Base-by-base conservation (phyloP, 2,329 filamentous ascomycete genomes). In the Monosporascus ibericus region DNA sequence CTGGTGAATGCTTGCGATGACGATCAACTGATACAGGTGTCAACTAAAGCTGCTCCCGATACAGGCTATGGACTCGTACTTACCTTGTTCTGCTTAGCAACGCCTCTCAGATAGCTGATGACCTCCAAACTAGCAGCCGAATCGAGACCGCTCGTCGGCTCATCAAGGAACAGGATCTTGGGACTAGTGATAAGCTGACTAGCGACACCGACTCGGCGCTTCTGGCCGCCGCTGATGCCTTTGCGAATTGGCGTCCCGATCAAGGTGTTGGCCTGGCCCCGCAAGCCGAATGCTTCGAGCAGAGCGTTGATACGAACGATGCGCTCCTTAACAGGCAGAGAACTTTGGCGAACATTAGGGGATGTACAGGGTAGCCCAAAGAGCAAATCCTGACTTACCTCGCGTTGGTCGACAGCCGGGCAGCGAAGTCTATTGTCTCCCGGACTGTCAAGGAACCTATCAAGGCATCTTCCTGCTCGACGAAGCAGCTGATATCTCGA, bases 381-480 rank as follows among this genome's bases (percentile, higher is more conserved):
- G 14, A 4, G 17, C 14, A 38, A n/a, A 36, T 15, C 20, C 22
- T 38, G 9, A 52, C 69, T 58, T 69, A 81, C 80, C 74, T 76
- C 1, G 78, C 65, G 68, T 60, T 86, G 61, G 55, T 84, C 70
- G 56, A 52, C 4, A 95, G 78, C 27, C 86, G 80, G 0, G 89
- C 87, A 0, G 88, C 86, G 67, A 95, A 95, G 56, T 84, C 73
- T 55, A 95, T 71, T 0, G 90, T 95, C 72, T 95, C 90, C 27
- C 80, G 76, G 8, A 92, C 88, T 0, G 90, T 95, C 58, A 95
- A 74, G 0, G 86, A 86, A 5, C 90, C 90, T 48, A 92, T 87
- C 14, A 95, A 76, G 1, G 88, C 86, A 73, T 95, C 90, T 58
- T 95, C 89, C 68, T 95, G 90, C 72, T 95, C 90, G 22, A 95